Conservation (phyloP, 1,284 basidiomycete species). For the Pyrrhoderma lamaoense region DNA sequence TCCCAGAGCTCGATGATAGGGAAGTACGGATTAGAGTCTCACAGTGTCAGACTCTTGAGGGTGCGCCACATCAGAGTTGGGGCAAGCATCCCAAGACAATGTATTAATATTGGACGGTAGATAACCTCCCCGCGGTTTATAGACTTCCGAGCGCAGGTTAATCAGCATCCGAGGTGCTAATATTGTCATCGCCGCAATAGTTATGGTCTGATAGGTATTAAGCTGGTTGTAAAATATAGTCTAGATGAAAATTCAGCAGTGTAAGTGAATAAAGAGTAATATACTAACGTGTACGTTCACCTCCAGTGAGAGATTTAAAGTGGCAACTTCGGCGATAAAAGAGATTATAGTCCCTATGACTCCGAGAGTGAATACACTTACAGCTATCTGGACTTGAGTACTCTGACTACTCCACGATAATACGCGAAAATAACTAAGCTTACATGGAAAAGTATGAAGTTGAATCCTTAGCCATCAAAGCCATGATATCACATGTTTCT, state of each 20-base stretch:
- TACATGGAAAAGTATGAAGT: conserved; percentile 6
- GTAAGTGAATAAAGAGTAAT: too few relatives aligned
- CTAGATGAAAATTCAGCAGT: too few relatives aligned
- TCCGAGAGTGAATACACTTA: background rate
- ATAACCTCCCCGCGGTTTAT: too few relatives aligned
- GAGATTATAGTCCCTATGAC: background rate
- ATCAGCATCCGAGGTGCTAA: conserved; percentile 9
- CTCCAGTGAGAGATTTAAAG: background rate
- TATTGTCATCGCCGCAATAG: conserved; percentile 5
- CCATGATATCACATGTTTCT: background rate
- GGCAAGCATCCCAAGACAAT: too few relatives aligned
- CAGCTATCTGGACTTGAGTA: background rate
- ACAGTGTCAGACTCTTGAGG: too few relatives aligned
- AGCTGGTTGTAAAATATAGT: background rate
- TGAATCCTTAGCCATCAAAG: conserved; percentile 10
- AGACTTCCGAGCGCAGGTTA: conserved; percentile 4
- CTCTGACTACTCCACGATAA: background rate
- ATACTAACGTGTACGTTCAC: too few relatives aligned
- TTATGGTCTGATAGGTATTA: conserved; percentile 1
- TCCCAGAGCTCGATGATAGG: too few relatives aligned
- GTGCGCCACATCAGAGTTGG: too few relatives aligned
- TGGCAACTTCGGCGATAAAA: background rate
- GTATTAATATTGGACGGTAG: too few relatives aligned
- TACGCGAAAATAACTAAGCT: background rate
- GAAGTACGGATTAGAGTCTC: too few relatives aligned